These are phyloP conservation scores for Trichocomaceae sp. DNA, from an alignment of 2,329 filamentous ascomycete species.

Conservation along the genomic window DNA sequence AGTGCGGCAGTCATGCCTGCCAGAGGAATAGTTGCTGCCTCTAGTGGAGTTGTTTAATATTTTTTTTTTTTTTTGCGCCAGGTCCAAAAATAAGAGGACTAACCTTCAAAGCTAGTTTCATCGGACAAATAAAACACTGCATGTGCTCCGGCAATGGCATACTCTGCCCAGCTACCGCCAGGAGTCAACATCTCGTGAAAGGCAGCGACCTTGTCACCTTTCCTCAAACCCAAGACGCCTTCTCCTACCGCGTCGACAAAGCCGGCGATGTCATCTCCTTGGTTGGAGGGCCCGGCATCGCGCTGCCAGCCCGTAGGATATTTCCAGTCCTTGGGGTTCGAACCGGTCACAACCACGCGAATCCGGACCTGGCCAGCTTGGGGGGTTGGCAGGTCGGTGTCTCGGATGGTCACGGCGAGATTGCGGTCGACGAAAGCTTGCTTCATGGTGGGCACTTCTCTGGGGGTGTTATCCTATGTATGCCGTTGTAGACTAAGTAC, in stretches of 20 bases:
- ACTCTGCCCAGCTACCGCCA: slow-evolving; percentile 50
- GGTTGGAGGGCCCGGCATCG: slow-evolving; percentile 26
- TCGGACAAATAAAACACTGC: slow-evolving; percentile 50
- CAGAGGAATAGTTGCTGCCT: slow-evolving; percentile 52
- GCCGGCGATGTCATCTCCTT: slow-evolving; percentile 48
- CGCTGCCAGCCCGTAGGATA: slow-evolving; percentile 9
- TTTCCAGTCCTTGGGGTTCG: slow-evolving; percentile 17
- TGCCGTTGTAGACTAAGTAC: too few relatives aligned
- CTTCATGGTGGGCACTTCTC: background rate
- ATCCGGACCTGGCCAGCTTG: background rate
- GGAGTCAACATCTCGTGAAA: slow-evolving; percentile 45
- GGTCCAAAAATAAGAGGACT: background rate
- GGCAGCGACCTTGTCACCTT: slow-evolving; percentile 49
- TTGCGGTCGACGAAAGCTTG: background rate
- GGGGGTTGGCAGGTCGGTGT: background rate
- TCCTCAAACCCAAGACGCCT: slow-evolving; percentile 47
- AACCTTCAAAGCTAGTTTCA: slow-evolving; percentile 47
- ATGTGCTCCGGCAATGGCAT: slow-evolving; percentile 47
- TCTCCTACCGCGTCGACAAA: slow-evolving; percentile 46
- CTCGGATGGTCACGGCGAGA: background rate
- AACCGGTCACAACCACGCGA: slow-evolving; percentile 4
- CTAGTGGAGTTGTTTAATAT: slow-evolving; percentile 20
- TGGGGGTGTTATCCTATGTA: too few relatives aligned
- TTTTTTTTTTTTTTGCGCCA: background rate
- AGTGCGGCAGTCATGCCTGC: slow-evolving; percentile 50